These are phyloP conservation scores for Malus orientalis DNA, from an alignment of 306 rosid species.

Conservation along the genomic window DNA sequence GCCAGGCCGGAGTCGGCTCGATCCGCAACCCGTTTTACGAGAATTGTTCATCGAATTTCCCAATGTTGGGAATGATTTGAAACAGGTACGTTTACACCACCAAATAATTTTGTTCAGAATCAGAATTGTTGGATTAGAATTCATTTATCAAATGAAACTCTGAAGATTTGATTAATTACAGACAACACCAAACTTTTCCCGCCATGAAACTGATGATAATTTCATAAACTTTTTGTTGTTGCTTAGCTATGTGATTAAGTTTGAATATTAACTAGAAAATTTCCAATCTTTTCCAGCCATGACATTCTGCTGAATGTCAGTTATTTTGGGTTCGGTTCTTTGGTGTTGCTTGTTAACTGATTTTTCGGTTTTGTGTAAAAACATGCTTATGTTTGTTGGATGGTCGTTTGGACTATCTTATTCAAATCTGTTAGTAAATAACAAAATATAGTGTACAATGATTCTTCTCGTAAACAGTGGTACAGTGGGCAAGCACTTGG, in stretches of 20 bases:
- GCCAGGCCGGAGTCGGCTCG: constrained; percentile 21
- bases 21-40: constrained; percentile 37
- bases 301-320: not conserved
- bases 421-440: not conserved
- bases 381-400: not conserved
- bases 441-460: not conserved
- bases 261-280: not conserved
- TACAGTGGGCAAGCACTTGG: not conserved
- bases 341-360: not conserved
- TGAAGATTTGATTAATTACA: not conserved
- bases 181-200: not conserved
- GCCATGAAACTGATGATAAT: not conserved
- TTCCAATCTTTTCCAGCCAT: not conserved
- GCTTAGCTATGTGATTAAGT: not conserved
- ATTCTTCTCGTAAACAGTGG: not conserved
- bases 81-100: constrained; percentile 36
- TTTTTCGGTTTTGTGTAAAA: not conserved
- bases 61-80: constrained; percentile 59
- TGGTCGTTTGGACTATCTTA: not conserved
- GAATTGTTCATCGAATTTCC: constrained; percentile 64
- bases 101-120: not conserved
- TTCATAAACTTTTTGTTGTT: not conserved
- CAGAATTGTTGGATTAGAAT: not conserved
- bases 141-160: not conserved
- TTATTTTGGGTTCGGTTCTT: not conserved